A percentile compares a stretch with the other conserved stretches of the same genome.
Evolutionary conservation across 805 yeast species (phyloP).

Genomic region (Candida takata): DNA sequence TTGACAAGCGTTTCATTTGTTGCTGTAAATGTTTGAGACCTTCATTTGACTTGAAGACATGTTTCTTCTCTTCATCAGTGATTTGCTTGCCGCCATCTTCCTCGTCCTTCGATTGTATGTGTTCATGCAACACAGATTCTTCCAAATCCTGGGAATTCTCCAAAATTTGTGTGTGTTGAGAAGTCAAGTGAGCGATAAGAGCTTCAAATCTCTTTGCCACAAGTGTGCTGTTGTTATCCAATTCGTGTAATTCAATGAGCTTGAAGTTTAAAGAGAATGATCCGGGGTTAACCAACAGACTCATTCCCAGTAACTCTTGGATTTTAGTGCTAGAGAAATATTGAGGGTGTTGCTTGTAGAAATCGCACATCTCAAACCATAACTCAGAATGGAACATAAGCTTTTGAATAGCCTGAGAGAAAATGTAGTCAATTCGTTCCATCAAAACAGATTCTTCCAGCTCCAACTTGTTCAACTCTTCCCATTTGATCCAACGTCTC

Average conservation of each 20-base stretch:
- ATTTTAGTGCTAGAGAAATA: slow-evolving; percentile 12
- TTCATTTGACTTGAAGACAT: slow-evolving; percentile 7
- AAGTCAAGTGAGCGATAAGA: slow-evolving; percentile 33
- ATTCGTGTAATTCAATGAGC: slow-evolving; percentile 65
- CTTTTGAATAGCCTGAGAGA: slow-evolving; percentile 56
- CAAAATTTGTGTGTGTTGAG: slow-evolving; percentile 2
- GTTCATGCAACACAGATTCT: neutral
- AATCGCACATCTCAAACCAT: slow-evolving; percentile 61
- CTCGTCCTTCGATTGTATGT: slow-evolving; percentile 4
- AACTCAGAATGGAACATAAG: slow-evolving; percentile 62
- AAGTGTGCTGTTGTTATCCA: slow-evolving; percentile 40
- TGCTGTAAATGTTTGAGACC: slow-evolving; percentile 7
- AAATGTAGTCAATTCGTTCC: slow-evolving; percentile 63
- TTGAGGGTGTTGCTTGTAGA: slow-evolving; percentile 19
- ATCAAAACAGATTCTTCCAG: slow-evolving; percentile 42
- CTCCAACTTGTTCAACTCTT: slow-evolving; percentile 60
- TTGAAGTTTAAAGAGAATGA: slow-evolving; percentile 63
- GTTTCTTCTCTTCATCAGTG: slow-evolving; percentile 8
- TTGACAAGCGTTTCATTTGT: slow-evolving; percentile 15
- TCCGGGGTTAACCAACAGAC: slow-evolving; percentile 57
- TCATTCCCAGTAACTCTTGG: slow-evolving; percentile 44
- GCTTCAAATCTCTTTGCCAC: slow-evolving; percentile 44
- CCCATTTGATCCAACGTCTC: slow-evolving; percentile 77
- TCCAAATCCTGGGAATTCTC: slow-evolving; percentile 11
- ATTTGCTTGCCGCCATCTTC: slow-evolving; percentile 8